Conservation (phyloP, 768 basidiomycete genomes). For the Termitomyces sp. region DNA sequence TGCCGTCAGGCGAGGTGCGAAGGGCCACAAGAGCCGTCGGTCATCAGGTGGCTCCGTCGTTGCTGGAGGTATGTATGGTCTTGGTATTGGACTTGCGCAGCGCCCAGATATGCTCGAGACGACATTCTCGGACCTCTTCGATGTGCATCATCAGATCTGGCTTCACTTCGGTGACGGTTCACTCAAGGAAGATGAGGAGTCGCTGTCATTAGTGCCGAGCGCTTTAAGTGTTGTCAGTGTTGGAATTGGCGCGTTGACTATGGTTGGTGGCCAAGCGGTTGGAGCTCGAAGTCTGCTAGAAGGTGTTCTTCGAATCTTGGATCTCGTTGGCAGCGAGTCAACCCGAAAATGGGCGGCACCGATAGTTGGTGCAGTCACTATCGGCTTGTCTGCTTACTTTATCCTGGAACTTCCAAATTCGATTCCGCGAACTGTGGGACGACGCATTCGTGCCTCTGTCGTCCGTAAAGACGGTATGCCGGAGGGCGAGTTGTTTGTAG, state of each 20-base stretch:
- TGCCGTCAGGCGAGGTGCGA: slow-evolving; percentile 37
- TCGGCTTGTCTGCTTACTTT: slow-evolving; percentile 76
- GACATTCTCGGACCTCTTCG: slow-evolving; percentile 79
- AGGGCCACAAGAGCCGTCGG: slow-evolving; percentile 29
- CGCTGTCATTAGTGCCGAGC: slow-evolving; percentile 36
- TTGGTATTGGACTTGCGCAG: slow-evolving; percentile 77
- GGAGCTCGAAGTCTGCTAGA: slow-evolving; percentile 76
- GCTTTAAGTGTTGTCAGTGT: slow-evolving; percentile 71
- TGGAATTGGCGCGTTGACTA: slow-evolving; percentile 80
- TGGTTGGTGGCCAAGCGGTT: slow-evolving; percentile 81
- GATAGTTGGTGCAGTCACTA: slow-evolving; percentile 66
- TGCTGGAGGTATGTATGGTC: slow-evolving; percentile 72
- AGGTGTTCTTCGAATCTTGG: slow-evolving; percentile 65
- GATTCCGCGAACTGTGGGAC: slow-evolving; percentile 85
- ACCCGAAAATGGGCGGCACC: slow-evolving; percentile 87
- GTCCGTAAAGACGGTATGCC: slow-evolving; percentile 31
- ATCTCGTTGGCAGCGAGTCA: slow-evolving; percentile 75
- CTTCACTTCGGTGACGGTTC: slow-evolving; percentile 57
- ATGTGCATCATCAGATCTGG: slow-evolving; percentile 75
- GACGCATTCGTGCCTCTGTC: slow-evolving; percentile 69
- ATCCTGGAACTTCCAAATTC: slow-evolving; percentile 83
- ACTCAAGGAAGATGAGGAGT: slow-evolving; percentile 23
- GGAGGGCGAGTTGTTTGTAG: slow-evolving; percentile 56
- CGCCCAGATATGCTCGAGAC: slow-evolving; percentile 77
- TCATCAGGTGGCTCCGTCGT: slow-evolving; percentile 50